Base-by-base conservation (phyloP, 2,329 filamentous ascomycete species). In the Mycosphaerella sp. region DNA sequence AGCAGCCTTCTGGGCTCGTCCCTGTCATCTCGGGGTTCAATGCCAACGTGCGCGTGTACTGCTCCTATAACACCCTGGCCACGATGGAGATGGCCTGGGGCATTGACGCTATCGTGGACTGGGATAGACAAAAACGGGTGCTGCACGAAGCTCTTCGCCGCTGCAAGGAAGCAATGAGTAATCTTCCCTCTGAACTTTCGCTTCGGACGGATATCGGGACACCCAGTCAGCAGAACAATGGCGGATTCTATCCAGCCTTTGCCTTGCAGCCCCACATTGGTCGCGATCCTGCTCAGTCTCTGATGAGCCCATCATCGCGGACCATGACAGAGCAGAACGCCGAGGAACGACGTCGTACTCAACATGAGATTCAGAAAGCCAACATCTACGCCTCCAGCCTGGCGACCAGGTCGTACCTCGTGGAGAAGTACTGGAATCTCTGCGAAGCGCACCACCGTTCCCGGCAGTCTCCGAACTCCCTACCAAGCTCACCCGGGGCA, bases 301-400 rank as follows among this genome's bases (percentile, higher is more conserved):
- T 65, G 12, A 62, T 63, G 55, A 62, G 68, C 62, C 68, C 69
- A 35, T 57, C 56, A 2, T 66, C 64, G 37, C 61, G 59, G 9
- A 46, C 51, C 7, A 59, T 62, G 41, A 45, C 50, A n/a, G 62
- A 65, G 21, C 66, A 69, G 35, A 55, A 62, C 10, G 62, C 65
- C 1, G 71, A 73, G 52, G 64, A 71, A 35, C 69, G 73, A 5
- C 68, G 71, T 34, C 62, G 64, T 27, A 71, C 89, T 4, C 87
- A 93, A 64, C 89, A 84, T 59, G 89, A 95, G 69, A 93, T 95
- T 27, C 89, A 95, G 66, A 95, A 94, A 66, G 87, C 88, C 6
- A 95, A 95, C 66, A 87, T 95, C 35, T 89, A 91, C 64, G 82
- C 84, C 2, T 91, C 85, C 5, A 85, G 89, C 62, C 74, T 95